Evolutionary conservation across 73 alveolate species (phyloP), one percentile per base, ranked within the genome.

Genomic region (Loxodes magnus): DNA sequence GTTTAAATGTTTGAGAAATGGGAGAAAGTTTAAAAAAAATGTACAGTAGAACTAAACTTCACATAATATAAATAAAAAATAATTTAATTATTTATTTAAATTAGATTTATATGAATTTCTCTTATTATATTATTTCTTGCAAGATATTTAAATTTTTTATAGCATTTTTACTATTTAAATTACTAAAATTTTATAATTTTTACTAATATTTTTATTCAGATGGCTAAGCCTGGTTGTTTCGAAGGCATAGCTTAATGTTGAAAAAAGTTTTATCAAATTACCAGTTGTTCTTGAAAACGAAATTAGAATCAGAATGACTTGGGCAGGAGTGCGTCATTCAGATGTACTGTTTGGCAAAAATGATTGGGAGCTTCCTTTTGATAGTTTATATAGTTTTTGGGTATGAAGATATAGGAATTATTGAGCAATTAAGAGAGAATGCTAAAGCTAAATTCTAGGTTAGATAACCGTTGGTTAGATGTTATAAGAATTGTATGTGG

Each of bases 401-500:
- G 15, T 71, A 64, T 35, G 77, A 64, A 58, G 56, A 38, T 4
- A 20, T 58, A 10, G 77, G 77, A 23, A 36, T 15, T 4, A 48
- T 64, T 6, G 72, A 34, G 3, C 15, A 31, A 35, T 31, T 19
- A 20, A 71, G 77, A 22, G 74, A 55, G 19, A 16, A 52, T 36
- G 73, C 56, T 3, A 27, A n/a, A n/a, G n/a, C n/a, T n/a, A 16
- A 46, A 16, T 29, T 56, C 46, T 17, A 64, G 36, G 35, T 34
- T 44, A 81, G 79, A 5, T 77, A 71, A 43, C 16, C 34, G 14
- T 9, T 76, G 86, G 21, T 59, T 59, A 20, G 87, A 84, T 25
- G 54, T 64, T 15, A 46, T 69, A 0, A 54, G 84, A 68, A 79
- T 63, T 63, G 54, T 76, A 64, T 77, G 92, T 64, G 84, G 79